Evolutionary conservation across 805 yeast genomes (phyloP).

Genomic region (Yarrowia sp.): DNA sequence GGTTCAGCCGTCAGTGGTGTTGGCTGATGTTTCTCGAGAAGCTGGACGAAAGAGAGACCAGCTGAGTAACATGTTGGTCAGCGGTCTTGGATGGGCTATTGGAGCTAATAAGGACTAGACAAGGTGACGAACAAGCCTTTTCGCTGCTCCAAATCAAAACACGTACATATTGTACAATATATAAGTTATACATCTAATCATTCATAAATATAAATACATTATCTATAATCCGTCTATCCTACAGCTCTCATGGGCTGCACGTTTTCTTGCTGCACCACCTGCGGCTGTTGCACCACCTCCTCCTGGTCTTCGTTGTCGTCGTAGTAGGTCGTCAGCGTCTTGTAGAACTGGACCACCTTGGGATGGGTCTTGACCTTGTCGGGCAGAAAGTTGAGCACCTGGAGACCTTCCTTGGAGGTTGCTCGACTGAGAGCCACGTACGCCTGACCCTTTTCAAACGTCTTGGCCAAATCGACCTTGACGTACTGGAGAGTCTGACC

Average conservation of each 20-base stretch:
- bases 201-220: constrained; percentile 8
- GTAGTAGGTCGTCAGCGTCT: constrained; percentile 44
- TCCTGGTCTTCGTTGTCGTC: not conserved
- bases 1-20: constrained; percentile 43
- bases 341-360: constrained; percentile 74
- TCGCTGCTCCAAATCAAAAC: no score
- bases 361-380: constrained; percentile 71
- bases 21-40: constrained; percentile 42
- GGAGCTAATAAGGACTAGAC: constrained; percentile 53
- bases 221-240: constrained; percentile 11
- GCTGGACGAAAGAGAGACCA: constrained; percentile 52
- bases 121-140: no score
- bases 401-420: constrained; percentile 79
- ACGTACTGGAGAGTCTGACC: constrained; percentile 86
- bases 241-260: constrained; percentile 28
- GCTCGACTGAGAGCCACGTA: constrained; percentile 96
- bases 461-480: constrained; percentile 73
- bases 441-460: constrained; percentile 93
- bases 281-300: not conserved
- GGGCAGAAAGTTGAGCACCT: constrained; percentile 74
- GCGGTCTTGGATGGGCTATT: constrained; percentile 70
- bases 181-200: not conserved
- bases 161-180: constrained; percentile 2
- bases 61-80: constrained; percentile 58
- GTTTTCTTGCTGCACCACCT: constrained; percentile 30